phyloP scores from a whole-genome alignment of 345 rosid species.

The Melastoma malabathricum region DNA sequence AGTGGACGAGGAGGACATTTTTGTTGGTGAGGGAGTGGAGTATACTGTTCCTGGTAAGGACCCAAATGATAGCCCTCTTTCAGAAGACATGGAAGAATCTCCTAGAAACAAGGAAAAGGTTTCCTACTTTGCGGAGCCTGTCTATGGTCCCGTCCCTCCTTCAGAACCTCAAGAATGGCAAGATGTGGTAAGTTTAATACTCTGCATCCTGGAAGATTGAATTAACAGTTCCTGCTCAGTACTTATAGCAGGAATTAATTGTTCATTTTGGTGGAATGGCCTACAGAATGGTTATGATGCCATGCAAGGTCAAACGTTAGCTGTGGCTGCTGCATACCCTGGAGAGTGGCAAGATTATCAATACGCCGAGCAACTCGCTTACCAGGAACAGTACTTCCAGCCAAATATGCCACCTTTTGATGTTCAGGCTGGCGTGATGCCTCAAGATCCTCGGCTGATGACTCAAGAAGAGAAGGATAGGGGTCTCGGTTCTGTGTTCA shows the following conservation, averaged over 20 bases:
- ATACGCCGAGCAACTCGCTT: constrained; percentile 73
- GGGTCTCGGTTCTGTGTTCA: constrained; percentile 95
- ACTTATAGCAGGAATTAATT: not conserved
- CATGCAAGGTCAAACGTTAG: constrained; percentile 59
- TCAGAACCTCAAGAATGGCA: constrained; percentile 66
- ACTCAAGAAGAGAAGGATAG: constrained; percentile 98
- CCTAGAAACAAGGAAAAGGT: constrained; percentile 75
- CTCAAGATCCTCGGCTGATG: constrained; percentile 77
- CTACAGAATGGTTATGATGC: constrained; percentile 68
- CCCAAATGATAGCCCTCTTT: constrained; percentile 66
- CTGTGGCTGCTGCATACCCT: constrained; percentile 37
- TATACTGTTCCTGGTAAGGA: constrained; percentile 73
- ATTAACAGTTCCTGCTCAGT: not conserved
- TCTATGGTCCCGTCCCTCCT: constrained; percentile 75
- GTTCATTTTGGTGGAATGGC: constrained; percentile 1
- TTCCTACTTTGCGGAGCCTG: constrained; percentile 58
- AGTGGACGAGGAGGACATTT: constrained; percentile 72
- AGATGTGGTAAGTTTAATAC: constrained; percentile 39
- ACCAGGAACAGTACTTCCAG: constrained; percentile 73
- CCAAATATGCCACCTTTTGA: constrained; percentile 53
- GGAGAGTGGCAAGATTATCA: constrained; percentile 93
- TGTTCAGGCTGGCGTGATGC: constrained; percentile 29
- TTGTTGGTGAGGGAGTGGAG: constrained; percentile 77
- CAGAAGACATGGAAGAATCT: constrained; percentile 99
- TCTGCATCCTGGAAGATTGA: not conserved